A percentile compares a stretch with the other conserved stretches of the same genome.
phyloP scores from a whole-genome alignment of 768 basidiomycete species.

The Sarcodon aspratus region DNA sequence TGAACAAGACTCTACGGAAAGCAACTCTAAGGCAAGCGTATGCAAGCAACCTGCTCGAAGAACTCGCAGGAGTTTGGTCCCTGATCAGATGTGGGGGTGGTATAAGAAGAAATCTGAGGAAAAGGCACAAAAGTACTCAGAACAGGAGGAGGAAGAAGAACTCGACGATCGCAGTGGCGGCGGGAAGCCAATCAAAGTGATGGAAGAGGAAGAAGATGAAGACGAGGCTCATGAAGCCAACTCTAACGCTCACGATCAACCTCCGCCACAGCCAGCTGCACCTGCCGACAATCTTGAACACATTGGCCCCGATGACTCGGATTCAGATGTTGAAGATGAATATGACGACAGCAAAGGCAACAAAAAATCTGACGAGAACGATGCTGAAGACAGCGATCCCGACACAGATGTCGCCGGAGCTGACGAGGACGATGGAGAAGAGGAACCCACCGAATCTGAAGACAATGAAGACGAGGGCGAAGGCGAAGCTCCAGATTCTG shows the following conservation, averaged over 20 bases:
- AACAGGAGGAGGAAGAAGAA: slow-evolving; percentile 36
- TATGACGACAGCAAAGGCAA: slow-evolving; percentile 9
- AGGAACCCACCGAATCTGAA: slow-evolving; percentile 12
- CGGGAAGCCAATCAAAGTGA: slow-evolving; percentile 34
- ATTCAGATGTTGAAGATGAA: slow-evolving; percentile 13
- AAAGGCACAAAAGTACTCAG: slow-evolving; percentile 20
- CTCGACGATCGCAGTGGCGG: slow-evolving; percentile 18
- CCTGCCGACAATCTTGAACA: slow-evolving; percentile 6
- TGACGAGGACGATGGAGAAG: slow-evolving; percentile 18
- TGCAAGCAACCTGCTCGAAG: slow-evolving; percentile 7
- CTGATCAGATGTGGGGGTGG: slow-evolving; percentile 84
- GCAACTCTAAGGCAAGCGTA: slow-evolving; percentile 16
- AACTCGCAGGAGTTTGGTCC: slow-evolving; percentile 43
- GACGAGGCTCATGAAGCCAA: slow-evolving; percentile 26
- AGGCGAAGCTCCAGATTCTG: slow-evolving; percentile 6
- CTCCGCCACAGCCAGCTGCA: slow-evolving; percentile 7
- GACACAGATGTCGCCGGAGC: slow-evolving; percentile 5
- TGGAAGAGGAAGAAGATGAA: slow-evolving; percentile 54
- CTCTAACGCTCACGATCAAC: not conserved
- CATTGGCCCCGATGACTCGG: slow-evolving; percentile 8
- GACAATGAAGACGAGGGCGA: slow-evolving; percentile 16
- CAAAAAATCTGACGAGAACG: slow-evolving; percentile 8
- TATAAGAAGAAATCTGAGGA: slow-evolving; percentile 31
- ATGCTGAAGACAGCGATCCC: slow-evolving; percentile 17
- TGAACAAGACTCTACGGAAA: slow-evolving; percentile 38